phyloP scores from a whole-genome alignment of 192 early-diverging fungal genomes.

The Kappamyces sp. region DNA sequence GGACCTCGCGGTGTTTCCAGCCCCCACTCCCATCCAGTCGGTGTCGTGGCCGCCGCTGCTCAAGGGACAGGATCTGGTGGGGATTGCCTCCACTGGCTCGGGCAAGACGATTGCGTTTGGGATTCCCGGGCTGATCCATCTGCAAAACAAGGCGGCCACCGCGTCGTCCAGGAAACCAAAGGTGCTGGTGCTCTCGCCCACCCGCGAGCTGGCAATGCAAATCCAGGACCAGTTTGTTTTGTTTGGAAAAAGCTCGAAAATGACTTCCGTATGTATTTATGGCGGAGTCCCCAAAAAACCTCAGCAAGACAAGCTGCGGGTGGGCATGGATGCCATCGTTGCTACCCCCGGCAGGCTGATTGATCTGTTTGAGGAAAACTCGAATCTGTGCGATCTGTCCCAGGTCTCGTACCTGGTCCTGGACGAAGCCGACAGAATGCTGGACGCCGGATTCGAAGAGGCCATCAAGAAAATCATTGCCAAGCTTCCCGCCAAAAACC shows the following conservation, averaged over 20 bases:
- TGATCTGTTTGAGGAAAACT: slow-evolving; percentile 71
- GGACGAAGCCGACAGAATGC: slow-evolving; percentile 97
- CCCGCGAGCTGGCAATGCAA: slow-evolving; percentile 54
- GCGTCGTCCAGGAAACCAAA: slow-evolving; percentile 22
- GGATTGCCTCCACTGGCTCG: slow-evolving; percentile 61
- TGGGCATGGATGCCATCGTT: slow-evolving; percentile 71
- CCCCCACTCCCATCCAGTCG: slow-evolving; percentile 92
- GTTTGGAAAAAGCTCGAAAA: slow-evolving; percentile 58
- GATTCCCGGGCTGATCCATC: slow-evolving; percentile 81
- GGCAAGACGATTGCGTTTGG: slow-evolving; percentile 48
- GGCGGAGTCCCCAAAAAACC: slow-evolving; percentile 75
- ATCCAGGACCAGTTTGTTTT: slow-evolving; percentile 51
- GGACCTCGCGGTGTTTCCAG: slow-evolving; percentile 60
- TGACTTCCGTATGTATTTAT: slow-evolving; percentile 75
- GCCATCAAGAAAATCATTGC: slow-evolving; percentile 81
- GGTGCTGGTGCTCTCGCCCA: slow-evolving; percentile 59
- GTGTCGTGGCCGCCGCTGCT: slow-evolving; percentile 87
- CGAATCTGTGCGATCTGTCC: slow-evolving; percentile 57
- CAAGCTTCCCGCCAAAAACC: slow-evolving; percentile 53
- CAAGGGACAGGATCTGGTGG: slow-evolving; percentile 76
- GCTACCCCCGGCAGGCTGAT: slow-evolving; percentile 95
- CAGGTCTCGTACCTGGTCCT: slow-evolving; percentile 83
- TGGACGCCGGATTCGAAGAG: slow-evolving; percentile 90
- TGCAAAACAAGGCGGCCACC: slow-evolving; percentile 30
- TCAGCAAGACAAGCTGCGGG: slow-evolving; percentile 34